Evolutionary conservation across 257 asterid genomes (phyloP).

Genomic region (Eucommia ulmoides): DNA sequence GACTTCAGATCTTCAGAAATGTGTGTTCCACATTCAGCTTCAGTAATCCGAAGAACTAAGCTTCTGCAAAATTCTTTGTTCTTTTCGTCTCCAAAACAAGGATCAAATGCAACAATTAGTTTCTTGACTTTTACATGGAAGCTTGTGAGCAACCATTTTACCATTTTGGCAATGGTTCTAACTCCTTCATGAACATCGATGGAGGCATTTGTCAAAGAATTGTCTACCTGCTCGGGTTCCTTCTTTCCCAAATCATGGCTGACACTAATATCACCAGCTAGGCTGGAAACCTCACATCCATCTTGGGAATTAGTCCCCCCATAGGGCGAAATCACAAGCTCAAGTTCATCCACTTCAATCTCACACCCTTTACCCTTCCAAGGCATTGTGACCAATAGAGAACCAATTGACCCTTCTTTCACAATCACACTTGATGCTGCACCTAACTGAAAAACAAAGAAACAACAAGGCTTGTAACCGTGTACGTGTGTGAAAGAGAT

Average conservation of each 20-base stretch:
- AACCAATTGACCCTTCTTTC: constrained; percentile 93
- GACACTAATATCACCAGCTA: constrained; percentile 12
- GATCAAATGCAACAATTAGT: constrained; percentile 81
- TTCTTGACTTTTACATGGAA: constrained; percentile 67
- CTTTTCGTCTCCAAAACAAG: constrained; percentile 39
- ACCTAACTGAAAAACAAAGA: constrained; percentile 50
- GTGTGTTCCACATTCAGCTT: constrained; percentile 71
- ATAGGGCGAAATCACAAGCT: constrained; percentile 69
- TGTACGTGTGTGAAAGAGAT: too few relatives aligned
- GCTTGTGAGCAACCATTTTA: constrained; percentile 83
- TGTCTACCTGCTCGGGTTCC: constrained; percentile 25
- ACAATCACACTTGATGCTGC: constrained; percentile 36
- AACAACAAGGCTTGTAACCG: too few relatives aligned
- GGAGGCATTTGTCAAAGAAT: constrained; percentile 25
- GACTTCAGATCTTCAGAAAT: constrained; percentile 61
- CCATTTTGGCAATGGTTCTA: constrained; percentile 90
- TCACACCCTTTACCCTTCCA: constrained; percentile 88
- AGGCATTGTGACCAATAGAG: constrained; percentile 68
- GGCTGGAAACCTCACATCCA: constrained; percentile 28
- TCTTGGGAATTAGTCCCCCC: constrained; percentile 23
- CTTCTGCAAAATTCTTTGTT: constrained; percentile 35
- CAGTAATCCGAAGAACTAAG: constrained; percentile 76
- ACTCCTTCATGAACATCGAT: constrained; percentile 97
- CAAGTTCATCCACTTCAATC: constrained; percentile 82
- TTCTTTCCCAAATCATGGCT: constrained; percentile 26